Evolutionary conservation across 768 basidiomycete genomes (phyloP).

Genomic region (Baorangia bicolor): DNA sequence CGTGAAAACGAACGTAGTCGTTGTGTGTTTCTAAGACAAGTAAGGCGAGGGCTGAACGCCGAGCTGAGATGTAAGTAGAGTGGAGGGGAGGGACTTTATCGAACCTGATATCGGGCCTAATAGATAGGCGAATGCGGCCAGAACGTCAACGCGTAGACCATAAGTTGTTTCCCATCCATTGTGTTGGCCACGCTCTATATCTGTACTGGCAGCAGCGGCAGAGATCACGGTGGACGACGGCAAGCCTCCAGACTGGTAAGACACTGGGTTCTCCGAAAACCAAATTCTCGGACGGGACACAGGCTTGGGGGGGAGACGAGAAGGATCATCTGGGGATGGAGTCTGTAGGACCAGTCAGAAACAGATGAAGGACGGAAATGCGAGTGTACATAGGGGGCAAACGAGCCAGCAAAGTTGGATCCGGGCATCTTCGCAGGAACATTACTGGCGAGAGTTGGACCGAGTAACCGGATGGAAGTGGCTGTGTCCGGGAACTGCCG

Average conservation of each 20-base stretch:
- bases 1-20: constrained; percentile 78
- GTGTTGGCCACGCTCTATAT: constrained; percentile 39
- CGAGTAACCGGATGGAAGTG: constrained; percentile 18
- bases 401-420: constrained; percentile 39
- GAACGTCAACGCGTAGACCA: constrained; percentile 63
- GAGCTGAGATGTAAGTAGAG: background rate
- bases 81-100: constrained; percentile 17
- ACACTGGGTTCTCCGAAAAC: constrained; percentile 48
- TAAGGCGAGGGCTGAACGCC: constrained; percentile 51
- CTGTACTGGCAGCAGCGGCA: constrained; percentile 35
- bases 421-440: background rate
- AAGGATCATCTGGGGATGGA: constrained; percentile 57
- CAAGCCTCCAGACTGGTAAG: constrained; percentile 71
- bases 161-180: constrained; percentile 73
- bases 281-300: constrained; percentile 44
- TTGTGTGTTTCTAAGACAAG: constrained; percentile 76
- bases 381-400: constrained; percentile 57
- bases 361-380: background rate
- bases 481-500: constrained; percentile 46
- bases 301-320: constrained; percentile 18
- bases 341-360: constrained; percentile 36
- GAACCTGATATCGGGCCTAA: constrained; percentile 72
- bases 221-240: constrained; percentile 52
- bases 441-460: background rate
- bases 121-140: constrained; percentile 64